A percentile compares a stretch with the other conserved stretches of the same genome.
Conservation (phyloP, 768 basidiomycete species). For the Rhizopogon vulgaris region DNA sequence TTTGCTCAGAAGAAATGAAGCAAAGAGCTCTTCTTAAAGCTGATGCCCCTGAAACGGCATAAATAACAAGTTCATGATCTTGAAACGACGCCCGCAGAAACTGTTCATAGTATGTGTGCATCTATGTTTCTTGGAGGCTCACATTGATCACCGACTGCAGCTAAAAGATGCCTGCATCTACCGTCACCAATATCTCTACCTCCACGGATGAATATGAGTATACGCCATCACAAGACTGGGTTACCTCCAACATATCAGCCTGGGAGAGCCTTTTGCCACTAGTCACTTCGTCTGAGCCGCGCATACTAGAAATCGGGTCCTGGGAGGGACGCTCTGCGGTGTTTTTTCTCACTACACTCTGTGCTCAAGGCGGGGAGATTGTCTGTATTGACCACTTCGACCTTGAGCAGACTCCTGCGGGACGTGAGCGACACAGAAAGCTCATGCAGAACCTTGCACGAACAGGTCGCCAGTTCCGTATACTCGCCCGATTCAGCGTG, state of each 20-base stretch:
- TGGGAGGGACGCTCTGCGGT: conserved; percentile 63
- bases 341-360: conserved; percentile 45
- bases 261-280: conserved; percentile 40
- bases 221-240: conserved; percentile 53
- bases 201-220: conserved; percentile 29
- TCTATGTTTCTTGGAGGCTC: neutral
- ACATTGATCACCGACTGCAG: neutral
- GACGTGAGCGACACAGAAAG: conserved; percentile 37
- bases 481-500: conserved; percentile 47
- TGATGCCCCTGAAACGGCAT: too few species aligned
- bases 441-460: conserved; percentile 41
- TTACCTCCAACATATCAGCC: conserved; percentile 35
- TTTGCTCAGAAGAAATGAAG: too few species aligned
- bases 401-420: conserved; percentile 41
- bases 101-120: neutral
- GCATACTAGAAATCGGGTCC: conserved; percentile 52
- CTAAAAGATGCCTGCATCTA: neutral
- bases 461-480: conserved; percentile 38
- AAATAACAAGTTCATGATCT: too few species aligned
- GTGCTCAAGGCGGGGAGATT: conserved; percentile 36
- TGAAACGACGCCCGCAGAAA: neutral
- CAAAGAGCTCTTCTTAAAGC: too few species aligned
- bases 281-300: conserved; percentile 32
- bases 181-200: neutral
- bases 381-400: conserved; percentile 59